These are phyloP conservation scores for Przewalskia tangutica DNA, from an alignment of 257 asterid genomes.

Conservation along the genomic window DNA sequence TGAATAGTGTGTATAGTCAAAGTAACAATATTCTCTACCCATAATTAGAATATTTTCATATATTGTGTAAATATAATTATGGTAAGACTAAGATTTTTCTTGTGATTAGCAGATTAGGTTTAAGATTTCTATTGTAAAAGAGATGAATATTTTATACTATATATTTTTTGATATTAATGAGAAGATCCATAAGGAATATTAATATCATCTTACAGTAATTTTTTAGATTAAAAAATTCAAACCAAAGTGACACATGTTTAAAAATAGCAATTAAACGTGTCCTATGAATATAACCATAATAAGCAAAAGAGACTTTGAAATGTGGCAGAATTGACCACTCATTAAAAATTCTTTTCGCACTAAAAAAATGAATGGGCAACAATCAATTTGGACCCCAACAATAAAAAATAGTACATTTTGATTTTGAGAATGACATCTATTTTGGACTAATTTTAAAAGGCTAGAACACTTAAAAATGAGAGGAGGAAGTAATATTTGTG, in stretches of 20 bases:
- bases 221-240: background rate
- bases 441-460: background rate
- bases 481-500: background rate
- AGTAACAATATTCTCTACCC: no score
- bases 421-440: background rate
- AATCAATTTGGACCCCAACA: background rate
- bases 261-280: background rate
- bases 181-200: no score
- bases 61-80: no score
- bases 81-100: no score
- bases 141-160: no score
- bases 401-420: background rate
- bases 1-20: no score
- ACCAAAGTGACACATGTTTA: background rate
- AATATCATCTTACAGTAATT: background rate
- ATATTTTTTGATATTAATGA: no score
- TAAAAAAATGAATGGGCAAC: background rate
- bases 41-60: no score
- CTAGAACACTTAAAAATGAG: background rate
- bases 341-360: background rate
- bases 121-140: no score
- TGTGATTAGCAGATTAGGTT: no score
- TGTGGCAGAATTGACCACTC: background rate
- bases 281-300: background rate
- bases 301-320: background rate